phyloP scores from a whole-genome alignment of 1,284 basidiomycete species.

The Trametes pubescens region DNA sequence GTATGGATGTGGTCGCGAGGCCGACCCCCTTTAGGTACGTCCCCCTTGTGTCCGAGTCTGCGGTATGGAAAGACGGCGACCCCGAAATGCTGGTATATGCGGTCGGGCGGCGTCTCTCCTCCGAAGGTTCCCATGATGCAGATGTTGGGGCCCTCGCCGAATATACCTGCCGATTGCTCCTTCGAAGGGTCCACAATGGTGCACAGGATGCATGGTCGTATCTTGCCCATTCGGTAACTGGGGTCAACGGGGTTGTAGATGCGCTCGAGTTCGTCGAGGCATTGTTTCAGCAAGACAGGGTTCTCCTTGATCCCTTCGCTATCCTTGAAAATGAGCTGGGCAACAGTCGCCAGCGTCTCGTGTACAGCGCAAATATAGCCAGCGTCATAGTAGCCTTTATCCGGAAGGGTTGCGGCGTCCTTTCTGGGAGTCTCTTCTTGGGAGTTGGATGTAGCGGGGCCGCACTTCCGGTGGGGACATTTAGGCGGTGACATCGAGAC shows the following conservation, averaged over 20 bases:
- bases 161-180: too few relatives aligned
- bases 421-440: not conserved
- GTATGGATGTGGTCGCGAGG: not conserved
- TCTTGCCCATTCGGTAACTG: not conserved
- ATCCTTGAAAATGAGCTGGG: constrained; percentile 1
- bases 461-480: too few relatives aligned
- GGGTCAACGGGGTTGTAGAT: not conserved
- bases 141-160: not conserved
- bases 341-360: constrained; percentile 5
- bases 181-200: too few relatives aligned
- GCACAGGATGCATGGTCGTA: not conserved
- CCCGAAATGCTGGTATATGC: not conserved
- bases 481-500: too few relatives aligned
- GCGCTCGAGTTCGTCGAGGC: not conserved
- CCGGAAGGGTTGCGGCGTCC: not conserved
- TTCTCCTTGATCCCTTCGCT: constrained; percentile 6
- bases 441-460: too few relatives aligned
- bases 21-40: not conserved
- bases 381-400: not conserved
- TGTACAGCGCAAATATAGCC: not conserved
- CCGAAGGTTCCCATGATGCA: not conserved
- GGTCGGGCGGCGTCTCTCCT: not conserved
- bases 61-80: constrained; percentile 1
- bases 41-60: not conserved
- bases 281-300: not conserved